phyloP scores from a whole-genome alignment of 768 basidiomycete genomes.

The Chalciporus piperatus region DNA sequence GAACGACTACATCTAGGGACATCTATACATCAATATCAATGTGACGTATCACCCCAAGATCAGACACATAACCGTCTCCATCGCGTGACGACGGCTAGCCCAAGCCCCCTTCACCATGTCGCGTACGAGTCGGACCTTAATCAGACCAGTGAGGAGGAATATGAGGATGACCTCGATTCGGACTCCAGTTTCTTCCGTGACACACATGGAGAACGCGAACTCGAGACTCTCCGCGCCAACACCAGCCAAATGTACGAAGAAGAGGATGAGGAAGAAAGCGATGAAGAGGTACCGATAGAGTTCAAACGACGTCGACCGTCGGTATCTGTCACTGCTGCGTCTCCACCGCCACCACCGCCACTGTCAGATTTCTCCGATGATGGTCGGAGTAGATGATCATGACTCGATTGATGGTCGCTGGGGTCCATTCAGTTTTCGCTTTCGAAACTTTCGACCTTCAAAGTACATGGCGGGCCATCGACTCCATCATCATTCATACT shows the following conservation, averaged over 20 bases:
- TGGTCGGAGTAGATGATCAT: slow-evolving; percentile 12
- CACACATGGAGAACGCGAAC: slow-evolving; percentile 23
- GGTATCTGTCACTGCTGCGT: slow-evolving; percentile 25
- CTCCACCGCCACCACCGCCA: slow-evolving; percentile 22
- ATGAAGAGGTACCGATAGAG: slow-evolving; percentile 36
- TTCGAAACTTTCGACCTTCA: slow-evolving; percentile 15
- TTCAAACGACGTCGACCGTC: slow-evolving; percentile 36
- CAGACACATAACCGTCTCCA: slow-evolving; percentile 21
- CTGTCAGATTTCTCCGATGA: slow-evolving; percentile 19
- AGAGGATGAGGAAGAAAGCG: slow-evolving; percentile 35
- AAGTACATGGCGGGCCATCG: slow-evolving; percentile 4
- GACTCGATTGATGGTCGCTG: slow-evolving; percentile 12
- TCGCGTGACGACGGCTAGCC: slow-evolving; percentile 36
- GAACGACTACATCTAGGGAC: slow-evolving; percentile 25
- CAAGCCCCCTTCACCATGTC: slow-evolving; percentile 38
- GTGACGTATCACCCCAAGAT: slow-evolving; percentile 26
- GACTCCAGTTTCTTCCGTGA: slow-evolving; percentile 35
- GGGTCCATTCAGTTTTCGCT: slow-evolving; percentile 18
- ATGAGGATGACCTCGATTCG: slow-evolving; percentile 31
- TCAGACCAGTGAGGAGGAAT: slow-evolving; percentile 29
- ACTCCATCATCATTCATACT: slow-evolving; percentile 12
- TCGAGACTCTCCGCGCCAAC: slow-evolving; percentile 29
- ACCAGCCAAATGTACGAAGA: slow-evolving; percentile 32
- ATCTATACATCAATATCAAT: slow-evolving; percentile 15
- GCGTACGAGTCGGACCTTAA: slow-evolving; percentile 31